Evolutionary conservation across 169 alveolate genomes (phyloP).

Genomic region (Cryptosporidium sp.): DNA sequence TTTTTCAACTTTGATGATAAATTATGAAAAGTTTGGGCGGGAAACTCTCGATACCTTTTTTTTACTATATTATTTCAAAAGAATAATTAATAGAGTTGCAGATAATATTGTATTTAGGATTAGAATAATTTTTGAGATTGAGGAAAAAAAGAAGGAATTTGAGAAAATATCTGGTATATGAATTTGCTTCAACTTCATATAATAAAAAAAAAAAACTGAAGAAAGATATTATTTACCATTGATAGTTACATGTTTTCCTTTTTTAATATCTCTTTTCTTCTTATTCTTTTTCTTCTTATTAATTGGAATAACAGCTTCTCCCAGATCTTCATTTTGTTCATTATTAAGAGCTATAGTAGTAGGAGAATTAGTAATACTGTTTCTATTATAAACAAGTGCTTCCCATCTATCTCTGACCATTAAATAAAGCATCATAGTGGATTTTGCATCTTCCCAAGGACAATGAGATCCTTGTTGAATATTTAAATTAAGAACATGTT

Average conservation of each 20-base stretch:
- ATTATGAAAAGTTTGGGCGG: constrained; percentile 3
- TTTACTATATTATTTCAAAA: background rate
- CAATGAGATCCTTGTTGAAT: constrained; percentile 74
- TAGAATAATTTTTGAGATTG: too few species aligned
- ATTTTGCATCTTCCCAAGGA: constrained; percentile 61
- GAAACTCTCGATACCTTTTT: background rate
- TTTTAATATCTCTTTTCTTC: background rate
- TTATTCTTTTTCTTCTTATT: background rate
- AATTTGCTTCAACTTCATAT: too few species aligned
- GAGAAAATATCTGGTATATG: too few species aligned
- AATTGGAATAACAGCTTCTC: background rate
- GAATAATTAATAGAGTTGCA: background rate
- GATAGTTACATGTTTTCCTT: background rate
- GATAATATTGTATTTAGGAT: too few species aligned
- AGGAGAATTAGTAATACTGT: background rate
- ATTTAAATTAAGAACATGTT: constrained; percentile 21
- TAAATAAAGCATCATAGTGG: constrained; percentile 59
- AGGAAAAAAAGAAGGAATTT: too few species aligned
- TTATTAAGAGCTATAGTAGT: background rate
- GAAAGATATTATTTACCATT: background rate
- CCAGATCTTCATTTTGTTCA: background rate
- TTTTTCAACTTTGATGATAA: background rate
- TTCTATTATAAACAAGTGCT: background rate
- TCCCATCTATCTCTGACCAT: constrained; percentile 74
- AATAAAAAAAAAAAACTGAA: background rate